Conservation (phyloP, 179 eudicot species). For the Patellifolia procumbens region DNA sequence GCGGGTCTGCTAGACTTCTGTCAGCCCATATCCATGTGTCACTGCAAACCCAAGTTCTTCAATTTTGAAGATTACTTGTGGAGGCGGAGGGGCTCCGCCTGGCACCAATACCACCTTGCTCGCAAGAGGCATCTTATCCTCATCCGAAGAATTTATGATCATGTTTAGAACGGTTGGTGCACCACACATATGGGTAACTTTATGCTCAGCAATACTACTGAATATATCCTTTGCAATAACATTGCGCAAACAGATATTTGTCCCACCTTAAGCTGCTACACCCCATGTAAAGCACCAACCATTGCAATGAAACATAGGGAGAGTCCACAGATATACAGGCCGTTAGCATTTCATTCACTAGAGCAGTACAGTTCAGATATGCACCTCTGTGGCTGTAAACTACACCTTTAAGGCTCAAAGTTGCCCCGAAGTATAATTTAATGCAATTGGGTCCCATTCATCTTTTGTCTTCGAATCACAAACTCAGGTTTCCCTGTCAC, state of each 20-base stretch:
- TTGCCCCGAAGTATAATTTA: slow-evolving; percentile 85
- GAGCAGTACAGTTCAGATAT: slow-evolving; percentile 62
- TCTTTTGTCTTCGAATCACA: slow-evolving; percentile 45
- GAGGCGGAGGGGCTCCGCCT: slow-evolving; percentile 82
- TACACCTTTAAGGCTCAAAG: slow-evolving; percentile 84
- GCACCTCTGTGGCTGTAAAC: slow-evolving; percentile 87
- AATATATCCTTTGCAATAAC: slow-evolving; percentile 60
- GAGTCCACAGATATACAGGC: slow-evolving; percentile 77
- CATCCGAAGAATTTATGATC: slow-evolving; percentile 49
- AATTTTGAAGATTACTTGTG: slow-evolving; percentile 58
- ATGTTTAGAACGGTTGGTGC: slow-evolving; percentile 83
- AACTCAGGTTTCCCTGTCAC: slow-evolving; percentile 50
- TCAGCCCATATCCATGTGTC: slow-evolving; percentile 69
- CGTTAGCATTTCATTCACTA: slow-evolving; percentile 55
- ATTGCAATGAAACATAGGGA: slow-evolving; percentile 94
- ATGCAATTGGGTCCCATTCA: slow-evolving; percentile 75
- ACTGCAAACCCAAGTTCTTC: slow-evolving; percentile 74
- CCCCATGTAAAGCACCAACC: slow-evolving; percentile 92
- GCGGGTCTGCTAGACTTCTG: slow-evolving; percentile 84
- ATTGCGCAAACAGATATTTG: slow-evolving; percentile 64
- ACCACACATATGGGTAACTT: slow-evolving; percentile 70
- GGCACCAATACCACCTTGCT: slow-evolving; percentile 57
- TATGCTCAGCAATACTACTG: slow-evolving; percentile 39
- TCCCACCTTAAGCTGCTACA: slow-evolving; percentile 76
- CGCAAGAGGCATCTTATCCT: slow-evolving; percentile 45